These are phyloP conservation scores for Cucumis sativus DNA, from an alignment of 306 rosid species.

Conservation along the genomic window DNA sequence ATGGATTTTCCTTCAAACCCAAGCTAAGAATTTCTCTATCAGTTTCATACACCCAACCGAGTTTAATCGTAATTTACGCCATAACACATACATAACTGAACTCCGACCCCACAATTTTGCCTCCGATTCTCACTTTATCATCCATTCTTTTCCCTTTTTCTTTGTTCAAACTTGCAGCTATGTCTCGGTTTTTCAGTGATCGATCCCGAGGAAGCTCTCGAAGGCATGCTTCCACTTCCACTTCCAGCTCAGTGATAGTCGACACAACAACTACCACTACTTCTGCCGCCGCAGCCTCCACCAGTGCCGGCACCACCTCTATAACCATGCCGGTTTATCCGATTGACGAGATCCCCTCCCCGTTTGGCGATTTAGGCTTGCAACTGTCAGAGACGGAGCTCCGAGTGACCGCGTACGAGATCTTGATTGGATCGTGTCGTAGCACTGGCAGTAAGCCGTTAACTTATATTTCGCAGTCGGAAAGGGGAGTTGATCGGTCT, in stretches of 20 bases:
- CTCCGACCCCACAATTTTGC: conserved; percentile 17
- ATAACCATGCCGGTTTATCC: conserved; percentile 46
- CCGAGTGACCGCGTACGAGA: conserved; percentile 87
- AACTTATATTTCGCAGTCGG: conserved; percentile 75
- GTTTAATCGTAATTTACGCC: not conserved
- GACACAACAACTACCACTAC: not conserved
- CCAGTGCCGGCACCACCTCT: not conserved
- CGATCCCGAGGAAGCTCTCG: conserved; percentile 29
- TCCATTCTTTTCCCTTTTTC: not conserved
- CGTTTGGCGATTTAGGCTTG: conserved; percentile 40
- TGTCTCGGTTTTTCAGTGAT: conserved; percentile 47
- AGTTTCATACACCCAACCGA: not conserved
- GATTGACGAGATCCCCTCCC: conserved; percentile 41
- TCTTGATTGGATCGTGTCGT: conserved; percentile 69
- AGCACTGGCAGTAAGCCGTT: conserved; percentile 66
- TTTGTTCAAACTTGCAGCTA: not conserved
- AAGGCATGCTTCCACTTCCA: conserved; percentile 4
- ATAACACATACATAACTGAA: conserved; percentile 15
- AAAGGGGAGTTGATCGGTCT: conserved; percentile 34
- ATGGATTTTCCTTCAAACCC: not conserved
- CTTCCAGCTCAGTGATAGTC: not conserved
- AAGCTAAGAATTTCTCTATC: conserved; percentile 4
- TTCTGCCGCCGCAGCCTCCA: not conserved
- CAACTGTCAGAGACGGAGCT: conserved; percentile 54
- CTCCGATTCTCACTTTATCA: conserved; percentile 7